A percentile compares a stretch with the other conserved stretches of the same genome.
Conservation (phyloP, 441 rosid species). For the Brassica balearica region DNA sequence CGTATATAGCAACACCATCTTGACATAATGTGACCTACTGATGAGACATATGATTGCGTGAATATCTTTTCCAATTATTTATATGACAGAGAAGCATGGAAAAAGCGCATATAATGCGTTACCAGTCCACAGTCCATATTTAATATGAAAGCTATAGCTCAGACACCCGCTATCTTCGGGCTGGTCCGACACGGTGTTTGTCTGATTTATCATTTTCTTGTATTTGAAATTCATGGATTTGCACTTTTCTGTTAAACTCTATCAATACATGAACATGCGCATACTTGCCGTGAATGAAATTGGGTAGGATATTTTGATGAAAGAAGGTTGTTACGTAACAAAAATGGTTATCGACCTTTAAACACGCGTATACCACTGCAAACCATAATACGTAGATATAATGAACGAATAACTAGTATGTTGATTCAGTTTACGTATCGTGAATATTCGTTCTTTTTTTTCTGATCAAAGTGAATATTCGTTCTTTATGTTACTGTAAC, state of each 20-base stretch:
- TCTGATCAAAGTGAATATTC: no score
- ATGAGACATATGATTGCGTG: conserved; percentile 36
- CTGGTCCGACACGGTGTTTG: conserved; percentile 41
- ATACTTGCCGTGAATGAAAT: conserved; percentile 16
- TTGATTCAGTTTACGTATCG: no score
- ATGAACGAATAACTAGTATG: background rate
- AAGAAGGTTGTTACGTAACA: background rate
- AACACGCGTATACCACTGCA: background rate
- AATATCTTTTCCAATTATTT: conserved; percentile 1
- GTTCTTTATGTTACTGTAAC: no score
- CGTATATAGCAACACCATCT: conserved; percentile 10
- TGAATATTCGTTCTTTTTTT: no score
- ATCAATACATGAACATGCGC: conserved; percentile 1
- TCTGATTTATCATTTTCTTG: conserved; percentile 26
- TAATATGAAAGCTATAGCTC: conserved; percentile 38
- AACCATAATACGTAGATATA: background rate
- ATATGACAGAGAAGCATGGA: conserved; percentile 12
- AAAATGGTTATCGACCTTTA: background rate
- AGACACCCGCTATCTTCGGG: conserved; percentile 31
- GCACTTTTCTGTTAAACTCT: conserved; percentile 26
- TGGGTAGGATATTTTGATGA: conserved; percentile 42
- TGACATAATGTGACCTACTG: conserved; percentile 39
- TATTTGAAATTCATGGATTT: conserved; percentile 18
- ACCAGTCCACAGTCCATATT: conserved; percentile 31
- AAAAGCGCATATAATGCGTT: conserved; percentile 23